Conservation (phyloP, 129 eudicot species). For the Artemisia argyi region DNA sequence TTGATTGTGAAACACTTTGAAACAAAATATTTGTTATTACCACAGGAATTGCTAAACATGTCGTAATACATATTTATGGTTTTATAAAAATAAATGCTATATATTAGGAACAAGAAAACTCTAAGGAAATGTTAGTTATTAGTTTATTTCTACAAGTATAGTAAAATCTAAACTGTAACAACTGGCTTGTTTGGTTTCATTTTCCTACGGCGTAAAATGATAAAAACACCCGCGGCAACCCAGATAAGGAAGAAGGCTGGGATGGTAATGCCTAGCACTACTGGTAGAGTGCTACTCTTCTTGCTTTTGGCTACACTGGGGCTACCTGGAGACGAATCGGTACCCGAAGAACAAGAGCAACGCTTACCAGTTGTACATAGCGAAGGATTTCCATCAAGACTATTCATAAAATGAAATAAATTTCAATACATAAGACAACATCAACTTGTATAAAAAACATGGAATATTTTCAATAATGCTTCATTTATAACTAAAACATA, state of each 20-base stretch:
- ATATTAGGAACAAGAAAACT: neutral
- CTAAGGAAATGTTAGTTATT: neutral
- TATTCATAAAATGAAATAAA: conserved; percentile 7
- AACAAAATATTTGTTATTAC: too few relatives aligned
- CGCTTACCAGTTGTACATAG: conserved; percentile 49
- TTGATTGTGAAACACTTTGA: neutral
- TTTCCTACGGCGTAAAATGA: conserved; percentile 30
- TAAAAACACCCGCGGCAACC: conserved; percentile 28
- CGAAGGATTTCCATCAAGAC: conserved; percentile 59
- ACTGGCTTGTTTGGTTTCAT: conserved; percentile 19
- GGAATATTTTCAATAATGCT: neutral
- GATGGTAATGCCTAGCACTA: conserved; percentile 44
- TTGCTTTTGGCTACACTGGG: conserved; percentile 13
- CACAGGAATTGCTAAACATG: too few relatives aligned
- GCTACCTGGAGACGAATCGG: too few relatives aligned
- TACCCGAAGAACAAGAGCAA: conserved; percentile 12
- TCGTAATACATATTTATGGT: too few relatives aligned
- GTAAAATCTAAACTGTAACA: conserved; percentile 34
- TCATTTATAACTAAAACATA: neutral
- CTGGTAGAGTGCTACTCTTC: conserved; percentile 33
- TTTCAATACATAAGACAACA: neutral
- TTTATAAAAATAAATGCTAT: too few relatives aligned
- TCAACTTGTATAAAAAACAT: neutral
- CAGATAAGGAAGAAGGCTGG: conserved; percentile 42
- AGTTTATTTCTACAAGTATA: neutral